These are phyloP conservation scores for Mortierella sp. DNA, from an alignment of 371 early-diverging fungal genomes.

Conservation along the genomic window DNA sequence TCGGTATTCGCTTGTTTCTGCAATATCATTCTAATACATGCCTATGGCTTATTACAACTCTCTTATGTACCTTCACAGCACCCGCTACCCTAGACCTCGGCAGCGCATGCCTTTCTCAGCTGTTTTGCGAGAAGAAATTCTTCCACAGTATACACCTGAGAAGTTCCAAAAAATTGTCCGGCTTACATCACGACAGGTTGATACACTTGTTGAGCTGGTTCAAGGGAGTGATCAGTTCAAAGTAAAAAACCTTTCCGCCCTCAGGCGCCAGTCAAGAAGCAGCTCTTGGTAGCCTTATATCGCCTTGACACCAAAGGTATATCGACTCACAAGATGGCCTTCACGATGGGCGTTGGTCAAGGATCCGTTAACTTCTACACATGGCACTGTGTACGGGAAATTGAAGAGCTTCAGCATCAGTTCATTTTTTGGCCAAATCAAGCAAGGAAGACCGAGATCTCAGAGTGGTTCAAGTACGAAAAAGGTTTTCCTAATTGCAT, in stretches of 20 bases:
- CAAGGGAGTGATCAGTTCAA: neutral
- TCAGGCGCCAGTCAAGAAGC: neutral
- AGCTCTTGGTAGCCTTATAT: slow-evolving; percentile 1
- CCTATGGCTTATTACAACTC: too few relatives aligned
- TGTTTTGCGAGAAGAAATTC: neutral
- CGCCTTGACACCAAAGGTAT: slow-evolving; percentile 14
- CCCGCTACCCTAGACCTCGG: neutral
- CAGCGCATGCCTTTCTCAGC: neutral
- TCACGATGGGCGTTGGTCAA: slow-evolving; percentile 3
- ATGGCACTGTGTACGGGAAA: slow-evolving; percentile 16
- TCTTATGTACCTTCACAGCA: too few relatives aligned
- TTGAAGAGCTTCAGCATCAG: neutral
- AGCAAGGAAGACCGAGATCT: too few relatives aligned
- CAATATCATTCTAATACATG: too few relatives aligned
- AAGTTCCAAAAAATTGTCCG: neutral
- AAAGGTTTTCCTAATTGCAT: too few relatives aligned
- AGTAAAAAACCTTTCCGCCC: neutral
- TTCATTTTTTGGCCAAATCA: slow-evolving; percentile 17
- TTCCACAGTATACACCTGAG: neutral
- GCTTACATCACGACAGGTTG: neutral
- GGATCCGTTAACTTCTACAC: slow-evolving; percentile 8
- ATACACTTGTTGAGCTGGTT: slow-evolving; percentile 1
- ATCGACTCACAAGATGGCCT: slow-evolving; percentile 2
- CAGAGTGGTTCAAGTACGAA: too few relatives aligned
- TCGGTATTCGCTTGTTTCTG: too few relatives aligned